Conservation (phyloP, 768 basidiomycete species). For the Suillus subluteus region DNA sequence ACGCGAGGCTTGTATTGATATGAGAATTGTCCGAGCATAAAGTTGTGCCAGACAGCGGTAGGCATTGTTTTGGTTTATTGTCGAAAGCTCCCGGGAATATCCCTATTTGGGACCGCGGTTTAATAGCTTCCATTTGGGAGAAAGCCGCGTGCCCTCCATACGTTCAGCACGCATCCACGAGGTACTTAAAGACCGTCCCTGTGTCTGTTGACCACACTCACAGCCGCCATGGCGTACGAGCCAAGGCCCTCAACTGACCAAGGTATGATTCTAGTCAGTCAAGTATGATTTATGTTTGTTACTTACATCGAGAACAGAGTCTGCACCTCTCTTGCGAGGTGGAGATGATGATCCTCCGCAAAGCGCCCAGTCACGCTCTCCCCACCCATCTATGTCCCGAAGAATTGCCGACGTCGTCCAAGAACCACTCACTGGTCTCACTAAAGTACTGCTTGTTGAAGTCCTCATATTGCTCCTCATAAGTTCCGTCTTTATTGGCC, state of each 20-base stretch:
- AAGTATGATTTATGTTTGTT: not conserved
- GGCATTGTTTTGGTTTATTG: slow-evolving; percentile 24
- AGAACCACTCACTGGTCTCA: slow-evolving; percentile 81
- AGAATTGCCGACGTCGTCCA: slow-evolving; percentile 58
- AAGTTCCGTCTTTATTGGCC: slow-evolving; percentile 86
- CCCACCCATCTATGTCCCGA: slow-evolving; percentile 35
- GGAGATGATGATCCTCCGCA: slow-evolving; percentile 37
- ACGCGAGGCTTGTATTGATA: not conserved
- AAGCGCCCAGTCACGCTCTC: slow-evolving; percentile 35
- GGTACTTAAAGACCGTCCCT: slow-evolving; percentile 32
- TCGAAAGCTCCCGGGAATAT: slow-evolving; percentile 14
- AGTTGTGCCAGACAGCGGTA: no score
- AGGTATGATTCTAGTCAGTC: slow-evolving; percentile 38
- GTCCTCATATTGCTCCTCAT: slow-evolving; percentile 79
- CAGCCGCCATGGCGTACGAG: slow-evolving; percentile 56
- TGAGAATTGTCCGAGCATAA: no score
- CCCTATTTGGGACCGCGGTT: not conserved
- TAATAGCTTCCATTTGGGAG: not conserved
- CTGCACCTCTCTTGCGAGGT: slow-evolving; percentile 64
- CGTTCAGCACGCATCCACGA: slow-evolving; percentile 31
- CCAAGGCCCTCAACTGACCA: slow-evolving; percentile 59
- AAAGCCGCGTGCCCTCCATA: slow-evolving; percentile 30
- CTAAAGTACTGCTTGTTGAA: slow-evolving; percentile 78
- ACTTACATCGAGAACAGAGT: slow-evolving; percentile 46
- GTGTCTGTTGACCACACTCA: slow-evolving; percentile 11